Evolutionary conservation across 2,329 filamentous ascomycete species (phyloP).

Genomic region (Arthrinium phaeospermum): DNA sequence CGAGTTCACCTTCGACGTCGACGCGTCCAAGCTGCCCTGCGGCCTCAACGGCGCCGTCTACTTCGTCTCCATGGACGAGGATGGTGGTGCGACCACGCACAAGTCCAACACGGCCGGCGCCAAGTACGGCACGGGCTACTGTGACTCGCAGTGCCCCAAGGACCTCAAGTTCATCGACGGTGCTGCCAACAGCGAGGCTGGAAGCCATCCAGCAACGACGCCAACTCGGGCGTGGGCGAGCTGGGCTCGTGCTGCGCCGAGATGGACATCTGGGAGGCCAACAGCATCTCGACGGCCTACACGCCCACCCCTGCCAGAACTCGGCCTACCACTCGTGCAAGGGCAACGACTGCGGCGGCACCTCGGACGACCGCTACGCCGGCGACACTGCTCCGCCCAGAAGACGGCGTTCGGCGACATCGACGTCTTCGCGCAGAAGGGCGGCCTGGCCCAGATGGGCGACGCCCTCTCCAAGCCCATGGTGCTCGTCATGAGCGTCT

Average conservation of each 20-base stretch:
- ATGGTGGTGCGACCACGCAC: constrained; percentile 54
- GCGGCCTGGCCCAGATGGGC: constrained; percentile 60
- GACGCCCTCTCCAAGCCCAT: constrained; percentile 59
- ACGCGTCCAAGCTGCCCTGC: constrained; percentile 63
- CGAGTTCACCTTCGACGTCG: constrained; percentile 69
- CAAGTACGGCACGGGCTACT: constrained; percentile 64
- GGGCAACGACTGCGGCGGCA: constrained; percentile 52
- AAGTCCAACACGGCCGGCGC: constrained; percentile 52
- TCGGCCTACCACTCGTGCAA: constrained; percentile 53
- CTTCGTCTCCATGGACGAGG: constrained; percentile 59
- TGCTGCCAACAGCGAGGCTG: constrained; percentile 52
- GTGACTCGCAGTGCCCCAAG: constrained; percentile 53
- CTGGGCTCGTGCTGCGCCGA: constrained; percentile 61
- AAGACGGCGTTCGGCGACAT: constrained; percentile 60
- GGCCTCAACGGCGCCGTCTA: constrained; percentile 69
- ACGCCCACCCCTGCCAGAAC: constrained; percentile 64
- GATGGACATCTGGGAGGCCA: constrained; percentile 69
- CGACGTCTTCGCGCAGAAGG: constrained; percentile 54
- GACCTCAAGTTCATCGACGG: constrained; percentile 60
- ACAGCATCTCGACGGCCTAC: constrained; percentile 61
- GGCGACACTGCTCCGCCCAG: constrained; percentile 60
- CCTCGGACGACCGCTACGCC: constrained; percentile 54
- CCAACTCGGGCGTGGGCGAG: constrained; percentile 53
- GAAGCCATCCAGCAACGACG: constrained; percentile 52
- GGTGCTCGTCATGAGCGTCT: constrained; percentile 65